Conservation (phyloP, 805 yeast species). For the Metschnikowia dekortorum region DNA sequence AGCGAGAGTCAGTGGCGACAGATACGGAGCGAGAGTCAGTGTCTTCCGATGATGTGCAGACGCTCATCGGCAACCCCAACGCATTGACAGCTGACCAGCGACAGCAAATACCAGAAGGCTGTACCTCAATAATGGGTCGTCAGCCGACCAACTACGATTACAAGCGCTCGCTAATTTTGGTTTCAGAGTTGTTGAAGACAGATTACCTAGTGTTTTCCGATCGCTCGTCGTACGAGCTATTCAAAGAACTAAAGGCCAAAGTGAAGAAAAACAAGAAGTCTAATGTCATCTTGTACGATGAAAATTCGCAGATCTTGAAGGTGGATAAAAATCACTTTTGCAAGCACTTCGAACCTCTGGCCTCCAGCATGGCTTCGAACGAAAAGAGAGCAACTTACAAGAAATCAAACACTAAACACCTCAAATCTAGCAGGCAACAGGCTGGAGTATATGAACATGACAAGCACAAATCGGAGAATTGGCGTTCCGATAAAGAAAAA, state of each 20-base stretch:
- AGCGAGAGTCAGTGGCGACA: background rate
- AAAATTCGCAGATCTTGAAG: conserved; percentile 15
- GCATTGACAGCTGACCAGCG: background rate
- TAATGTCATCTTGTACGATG: conserved; percentile 17
- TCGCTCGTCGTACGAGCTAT: conserved; percentile 25
- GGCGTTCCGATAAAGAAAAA: background rate
- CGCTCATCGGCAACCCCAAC: background rate
- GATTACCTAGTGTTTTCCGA: conserved; percentile 28
- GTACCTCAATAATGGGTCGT: conserved; percentile 18
- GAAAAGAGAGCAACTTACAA: background rate
- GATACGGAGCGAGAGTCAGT: conserved; percentile 2
- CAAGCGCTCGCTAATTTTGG: conserved; percentile 31
- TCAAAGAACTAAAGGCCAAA: conserved; percentile 23
- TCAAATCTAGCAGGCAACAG: background rate
- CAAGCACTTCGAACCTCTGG: background rate
- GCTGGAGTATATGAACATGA: background rate
- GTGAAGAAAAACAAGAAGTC: conserved; percentile 22
- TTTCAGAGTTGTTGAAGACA: conserved; percentile 29
- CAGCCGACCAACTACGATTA: conserved; percentile 19
- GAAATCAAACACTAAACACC: background rate
- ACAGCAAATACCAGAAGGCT: background rate
- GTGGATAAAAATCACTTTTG: background rate
- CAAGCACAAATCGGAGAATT: background rate
- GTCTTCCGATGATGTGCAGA: conserved; percentile 2
- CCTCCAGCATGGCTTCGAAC: background rate